These are phyloP conservation scores for Leersia perrieri DNA, from an alignment of 176 grass and related monocot genomes.

Conservation along the genomic window DNA sequence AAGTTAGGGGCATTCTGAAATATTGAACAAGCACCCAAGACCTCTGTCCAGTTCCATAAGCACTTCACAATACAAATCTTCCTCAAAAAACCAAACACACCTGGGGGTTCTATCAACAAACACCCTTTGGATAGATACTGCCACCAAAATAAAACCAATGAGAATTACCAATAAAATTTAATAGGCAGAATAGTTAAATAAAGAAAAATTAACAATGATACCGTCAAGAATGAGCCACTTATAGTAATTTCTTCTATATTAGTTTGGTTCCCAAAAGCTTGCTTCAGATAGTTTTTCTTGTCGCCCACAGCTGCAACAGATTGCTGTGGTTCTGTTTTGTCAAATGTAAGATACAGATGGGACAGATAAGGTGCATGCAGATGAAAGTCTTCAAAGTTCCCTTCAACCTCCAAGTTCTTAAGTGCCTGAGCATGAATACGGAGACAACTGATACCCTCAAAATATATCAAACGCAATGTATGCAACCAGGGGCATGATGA, in stretches of 20 bases:
- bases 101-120: background rate
- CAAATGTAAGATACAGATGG: background rate
- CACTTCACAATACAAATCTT: background rate
- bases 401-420: background rate
- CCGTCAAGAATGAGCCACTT: conserved; percentile 4
- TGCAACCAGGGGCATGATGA: background rate
- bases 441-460: conserved; percentile 13
- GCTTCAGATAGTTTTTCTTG: background rate
- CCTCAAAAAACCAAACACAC: background rate
- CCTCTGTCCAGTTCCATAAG: conserved; percentile 3
- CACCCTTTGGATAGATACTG: conserved; percentile 21
- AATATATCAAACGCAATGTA: background rate
- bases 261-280: conserved; percentile 19
- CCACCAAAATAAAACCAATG: background rate
- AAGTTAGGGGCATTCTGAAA: background rate
- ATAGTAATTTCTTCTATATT: background rate
- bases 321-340: background rate
- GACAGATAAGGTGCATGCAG: background rate
- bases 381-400: conserved; percentile 2
- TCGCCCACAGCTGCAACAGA: background rate
- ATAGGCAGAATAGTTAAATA: background rate
- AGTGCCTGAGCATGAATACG: background rate
- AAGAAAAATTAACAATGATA: background rate
- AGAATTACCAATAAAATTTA: background rate
- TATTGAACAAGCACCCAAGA: conserved; percentile 1